phyloP scores from a whole-genome alignment of 2,329 filamentous ascomycete genomes.

The Aspergillus vadensis region DNA sequence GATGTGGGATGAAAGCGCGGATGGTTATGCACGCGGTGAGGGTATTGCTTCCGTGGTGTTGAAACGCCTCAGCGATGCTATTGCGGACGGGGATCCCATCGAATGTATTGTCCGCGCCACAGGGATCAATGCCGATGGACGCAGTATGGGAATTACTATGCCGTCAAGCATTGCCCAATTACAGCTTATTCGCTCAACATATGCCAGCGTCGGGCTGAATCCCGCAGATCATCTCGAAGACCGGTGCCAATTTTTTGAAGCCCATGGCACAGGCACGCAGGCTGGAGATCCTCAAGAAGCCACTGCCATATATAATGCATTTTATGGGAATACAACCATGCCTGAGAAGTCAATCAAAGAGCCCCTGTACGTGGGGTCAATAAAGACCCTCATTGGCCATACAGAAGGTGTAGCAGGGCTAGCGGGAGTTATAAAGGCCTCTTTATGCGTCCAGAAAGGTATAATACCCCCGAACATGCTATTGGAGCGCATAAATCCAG shows the following conservation, averaged over 20 bases:
- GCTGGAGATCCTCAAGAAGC: slow-evolving; percentile 37
- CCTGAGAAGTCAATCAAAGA: slow-evolving; percentile 9
- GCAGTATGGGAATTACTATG: slow-evolving; percentile 39
- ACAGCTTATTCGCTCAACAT: slow-evolving; percentile 43
- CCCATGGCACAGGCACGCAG: slow-evolving; percentile 48
- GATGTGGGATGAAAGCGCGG: slow-evolving; percentile 49
- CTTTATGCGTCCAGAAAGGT: slow-evolving; percentile 26
- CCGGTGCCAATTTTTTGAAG: slow-evolving; percentile 48
- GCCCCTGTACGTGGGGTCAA: slow-evolving; percentile 12
- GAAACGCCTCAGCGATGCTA: slow-evolving; percentile 53
- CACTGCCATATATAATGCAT: slow-evolving; percentile 26
- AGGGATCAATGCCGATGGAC: slow-evolving; percentile 41
- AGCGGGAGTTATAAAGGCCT: slow-evolving; percentile 27
- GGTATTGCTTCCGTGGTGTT: slow-evolving; percentile 55
- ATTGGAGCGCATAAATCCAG: slow-evolving; percentile 26
- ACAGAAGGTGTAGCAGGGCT: slow-evolving; percentile 25
- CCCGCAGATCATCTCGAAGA: slow-evolving; percentile 21
- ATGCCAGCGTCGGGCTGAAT: slow-evolving; percentile 43
- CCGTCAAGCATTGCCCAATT: slow-evolving; percentile 42
- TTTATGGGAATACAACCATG: slow-evolving; percentile 16
- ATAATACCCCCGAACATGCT: slow-evolving; percentile 29
- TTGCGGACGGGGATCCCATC: slow-evolving; percentile 51
- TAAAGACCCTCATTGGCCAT: slow-evolving; percentile 20
- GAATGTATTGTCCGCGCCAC: slow-evolving; percentile 42
- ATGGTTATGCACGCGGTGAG: slow-evolving; percentile 57